Base-by-base conservation (phyloP, 2,329 filamentous ascomycete genomes). In the Aspergillus neotritici region DNA sequence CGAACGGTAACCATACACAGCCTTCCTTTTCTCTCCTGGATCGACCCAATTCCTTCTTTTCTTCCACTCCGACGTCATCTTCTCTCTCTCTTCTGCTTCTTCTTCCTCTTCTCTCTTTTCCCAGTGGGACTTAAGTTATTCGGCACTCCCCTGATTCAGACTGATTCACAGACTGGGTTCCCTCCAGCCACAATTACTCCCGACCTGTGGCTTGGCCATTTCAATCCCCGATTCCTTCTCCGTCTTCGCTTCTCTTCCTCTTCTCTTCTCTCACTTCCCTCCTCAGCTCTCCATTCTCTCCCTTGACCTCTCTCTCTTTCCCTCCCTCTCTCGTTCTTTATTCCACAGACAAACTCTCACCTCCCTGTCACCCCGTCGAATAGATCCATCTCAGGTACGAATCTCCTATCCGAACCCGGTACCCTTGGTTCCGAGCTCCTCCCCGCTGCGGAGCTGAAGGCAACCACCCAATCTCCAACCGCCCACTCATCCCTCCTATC, bases 161-260 rank as follows among this genome's bases (percentile, higher is more conserved):
- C 17, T 21, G 17, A 21, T 25, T 21, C 21, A 6, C 21, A 8
- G 6, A n/a, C n/a, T n/a, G n/a, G 28, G 34, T 15, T 30, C 16
- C 17, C 29, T 31, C 51, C 48, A 56, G 50, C 56, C 50, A 52
- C 55, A 40, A 32, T 35, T 48, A 43, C 41, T 34, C 46, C 57
- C 55, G 54, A 58, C 55, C 56, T 54, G 52, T 43, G 41, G 40
- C 44, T 48, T 31, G 40, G 31, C n/a, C 32, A 17, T 35, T 29
- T 32, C 25, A 9, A 33, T 32, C 25, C 39, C 16, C 25, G 11
- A 37, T 13, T 33, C 32, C 31, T 39, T 35, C n/a, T 31, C 29
- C 34, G 17, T 34, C 4, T 40, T 29, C 28, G n/a, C 21, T 41
- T 15, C 3, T 21, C 15, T 33, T 45, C 4, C 2, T 32, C 32